These are phyloP conservation scores for Pichia sp. DNA, from an alignment of 1,139 yeast genomes.

Conservation along the genomic window DNA sequence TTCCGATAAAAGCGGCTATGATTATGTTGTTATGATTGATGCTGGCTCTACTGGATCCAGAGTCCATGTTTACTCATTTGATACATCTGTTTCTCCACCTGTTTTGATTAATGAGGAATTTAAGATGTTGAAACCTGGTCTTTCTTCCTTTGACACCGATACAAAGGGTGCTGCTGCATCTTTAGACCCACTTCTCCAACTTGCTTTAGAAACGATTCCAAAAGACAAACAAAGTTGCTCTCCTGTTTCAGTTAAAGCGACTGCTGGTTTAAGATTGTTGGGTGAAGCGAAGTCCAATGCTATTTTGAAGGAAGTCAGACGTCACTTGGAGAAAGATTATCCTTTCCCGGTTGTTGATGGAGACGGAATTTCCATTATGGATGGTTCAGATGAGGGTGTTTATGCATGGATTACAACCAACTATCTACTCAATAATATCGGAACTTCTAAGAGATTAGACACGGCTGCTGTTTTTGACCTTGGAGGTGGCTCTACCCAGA, in stretches of 20 bases:
- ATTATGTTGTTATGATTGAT: conserved; percentile 84
- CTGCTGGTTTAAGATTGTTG: conserved; percentile 88
- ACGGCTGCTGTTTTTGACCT: conserved; percentile 96
- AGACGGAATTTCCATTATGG: conserved; percentile 87
- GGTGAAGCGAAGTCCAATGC: conserved; percentile 67
- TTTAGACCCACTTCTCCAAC: conserved; percentile 67
- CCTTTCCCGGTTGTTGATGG: conserved; percentile 88
- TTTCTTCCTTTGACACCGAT: conserved; percentile 78
- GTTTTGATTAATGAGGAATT: conserved; percentile 69
- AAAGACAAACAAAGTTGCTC: conserved; percentile 65
- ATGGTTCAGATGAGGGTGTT: conserved; percentile 97
- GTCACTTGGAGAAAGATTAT: conserved; percentile 65
- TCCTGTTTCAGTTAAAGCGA: conserved; percentile 94
- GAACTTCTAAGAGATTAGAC: conserved; percentile 58
- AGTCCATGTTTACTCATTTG: conserved; percentile 87
- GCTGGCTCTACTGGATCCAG: conserved; percentile 98
- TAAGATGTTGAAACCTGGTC: conserved; percentile 87
- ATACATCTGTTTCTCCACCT: conserved; percentile 80
- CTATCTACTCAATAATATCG: conserved; percentile 86
- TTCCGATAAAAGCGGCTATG: conserved; percentile 17
- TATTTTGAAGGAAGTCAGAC: conserved; percentile 68
- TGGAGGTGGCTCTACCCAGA: conserved; percentile 98
- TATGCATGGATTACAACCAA: conserved; percentile 98
- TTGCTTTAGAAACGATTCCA: conserved; percentile 75
- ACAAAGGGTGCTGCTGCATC: conserved; percentile 81